phyloP scores from a whole-genome alignment of 2,329 filamentous ascomycete species.

The Parascedosporium putredinis region DNA sequence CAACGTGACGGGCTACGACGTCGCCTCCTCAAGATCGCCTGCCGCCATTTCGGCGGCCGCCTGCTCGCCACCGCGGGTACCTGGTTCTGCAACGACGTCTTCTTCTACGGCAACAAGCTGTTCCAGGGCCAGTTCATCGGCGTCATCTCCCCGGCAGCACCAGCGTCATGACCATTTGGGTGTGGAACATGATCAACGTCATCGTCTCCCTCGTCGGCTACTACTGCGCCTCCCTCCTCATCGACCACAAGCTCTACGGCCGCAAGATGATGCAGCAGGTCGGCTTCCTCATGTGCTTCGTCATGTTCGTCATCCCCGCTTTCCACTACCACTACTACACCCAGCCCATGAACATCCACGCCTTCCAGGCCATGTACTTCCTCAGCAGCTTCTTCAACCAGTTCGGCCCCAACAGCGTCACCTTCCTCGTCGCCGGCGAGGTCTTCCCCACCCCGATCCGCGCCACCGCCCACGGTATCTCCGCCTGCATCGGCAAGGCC shows the following conservation, averaged over 20 bases:
- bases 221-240: slow-evolving; percentile 78
- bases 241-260: slow-evolving; percentile 94
- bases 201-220: slow-evolving; percentile 79
- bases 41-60: slow-evolving; percentile 76
- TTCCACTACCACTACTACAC: slow-evolving; percentile 85
- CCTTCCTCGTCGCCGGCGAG: slow-evolving; percentile 91
- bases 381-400: slow-evolving; percentile 98
- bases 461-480: slow-evolving; percentile 87
- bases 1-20: slow-evolving; percentile 85
- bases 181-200: slow-evolving; percentile 88
- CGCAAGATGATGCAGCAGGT: slow-evolving; percentile 94
- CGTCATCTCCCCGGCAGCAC: slow-evolving; percentile 59
- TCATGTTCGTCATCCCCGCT: slow-evolving; percentile 85
- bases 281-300: slow-evolving; percentile 85
- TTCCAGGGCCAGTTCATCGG: slow-evolving; percentile 87
- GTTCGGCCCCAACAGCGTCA: slow-evolving; percentile 92
- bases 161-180: slow-evolving; percentile 77
- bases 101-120: slow-evolving; percentile 99
- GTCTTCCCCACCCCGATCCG: slow-evolving; percentile 93
- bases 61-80: slow-evolving; percentile 75
- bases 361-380: slow-evolving; percentile 99
- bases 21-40: slow-evolving; percentile 71
- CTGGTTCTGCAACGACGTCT: slow-evolving; percentile 96
- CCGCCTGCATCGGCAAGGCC: slow-evolving; percentile 81
- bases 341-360: slow-evolving; percentile 56